Evolutionary conservation across 768 basidiomycete species (phyloP).

Genomic region (Hericium erinaceus): DNA sequence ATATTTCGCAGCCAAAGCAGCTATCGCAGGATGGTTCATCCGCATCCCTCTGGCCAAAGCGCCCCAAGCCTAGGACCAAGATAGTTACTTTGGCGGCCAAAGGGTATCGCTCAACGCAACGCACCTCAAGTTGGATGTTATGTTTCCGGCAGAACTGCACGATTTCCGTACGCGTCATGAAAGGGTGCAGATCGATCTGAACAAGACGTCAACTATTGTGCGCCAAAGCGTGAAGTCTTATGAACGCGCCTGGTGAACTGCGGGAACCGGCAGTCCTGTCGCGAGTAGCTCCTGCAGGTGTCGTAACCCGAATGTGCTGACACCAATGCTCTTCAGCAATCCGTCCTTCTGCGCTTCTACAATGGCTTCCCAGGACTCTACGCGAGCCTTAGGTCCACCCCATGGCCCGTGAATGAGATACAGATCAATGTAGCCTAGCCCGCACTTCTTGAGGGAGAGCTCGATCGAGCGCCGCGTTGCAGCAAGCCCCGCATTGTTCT

Average conservation of each 20-base stretch:
- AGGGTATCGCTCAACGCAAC: background rate
- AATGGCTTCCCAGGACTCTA: slow-evolving; percentile 58
- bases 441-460: slow-evolving; percentile 41
- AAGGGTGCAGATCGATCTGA: slow-evolving; percentile 55
- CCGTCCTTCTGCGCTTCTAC: slow-evolving; percentile 57
- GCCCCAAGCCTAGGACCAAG: slow-evolving; percentile 50
- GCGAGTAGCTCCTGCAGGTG: slow-evolving; percentile 49
- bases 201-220: background rate
- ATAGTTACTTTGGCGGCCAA: background rate
- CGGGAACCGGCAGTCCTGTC: slow-evolving; percentile 39
- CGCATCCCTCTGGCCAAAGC: slow-evolving; percentile 59
- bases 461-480: slow-evolving; percentile 39
- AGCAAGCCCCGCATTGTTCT: slow-evolving; percentile 44
- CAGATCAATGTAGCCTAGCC: slow-evolving; percentile 58
- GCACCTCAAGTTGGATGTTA: slow-evolving; percentile 54
- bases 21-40: slow-evolving; percentile 49
- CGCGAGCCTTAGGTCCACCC: slow-evolving; percentile 46
- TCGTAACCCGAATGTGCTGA: slow-evolving; percentile 50
- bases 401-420: slow-evolving; percentile 66
- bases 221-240: background rate
- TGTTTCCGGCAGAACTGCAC: slow-evolving; percentile 49
- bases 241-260: slow-evolving; percentile 46
- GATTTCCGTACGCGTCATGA: slow-evolving; percentile 56
- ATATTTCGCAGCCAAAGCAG: slow-evolving; percentile 41
- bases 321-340: slow-evolving; percentile 50